A percentile compares a stretch with the other conserved stretches of the same genome.
Conservation (phyloP, 1,284 basidiomycete species). For the Rhodotorula glutinis region DNA sequence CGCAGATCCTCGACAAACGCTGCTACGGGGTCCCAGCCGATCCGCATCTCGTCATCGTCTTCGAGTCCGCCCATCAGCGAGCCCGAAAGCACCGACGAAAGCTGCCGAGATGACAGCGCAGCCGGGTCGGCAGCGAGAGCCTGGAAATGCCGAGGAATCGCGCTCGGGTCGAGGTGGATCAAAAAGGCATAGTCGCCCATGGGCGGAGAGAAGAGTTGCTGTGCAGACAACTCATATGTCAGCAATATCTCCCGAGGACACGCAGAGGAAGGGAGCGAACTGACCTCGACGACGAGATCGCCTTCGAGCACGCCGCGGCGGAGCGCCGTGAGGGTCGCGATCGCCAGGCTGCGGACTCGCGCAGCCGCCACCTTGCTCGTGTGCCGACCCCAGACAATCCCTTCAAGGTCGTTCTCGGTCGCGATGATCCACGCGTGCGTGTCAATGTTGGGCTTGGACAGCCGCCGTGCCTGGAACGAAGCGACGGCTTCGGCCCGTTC, state of each 20-base stretch:
- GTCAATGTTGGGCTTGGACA: conserved; percentile 50
- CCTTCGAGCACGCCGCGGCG: conserved; percentile 48
- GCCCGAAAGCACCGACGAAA: conserved; percentile 44
- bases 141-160: conserved; percentile 67
- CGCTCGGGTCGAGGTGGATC: conserved; percentile 65
- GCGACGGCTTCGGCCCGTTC: conserved; percentile 61
- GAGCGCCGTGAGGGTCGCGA: conserved; percentile 59
- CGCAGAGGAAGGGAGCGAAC: conserved; percentile 16
- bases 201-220: conserved; percentile 81
- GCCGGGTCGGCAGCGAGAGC: conserved; percentile 48
- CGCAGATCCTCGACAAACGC: conserved; percentile 67
- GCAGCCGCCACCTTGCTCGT: conserved; percentile 68
- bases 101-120: conserved; percentile 53
- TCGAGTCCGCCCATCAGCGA: conserved; percentile 39
- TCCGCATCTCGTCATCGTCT: conserved; percentile 48
- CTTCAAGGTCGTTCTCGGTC: conserved; percentile 74
- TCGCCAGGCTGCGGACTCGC: conserved; percentile 66
- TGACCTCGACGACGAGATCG: conserved; percentile 57
- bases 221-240: neutral
- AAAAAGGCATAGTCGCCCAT: conserved; percentile 80
- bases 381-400: conserved; percentile 70
- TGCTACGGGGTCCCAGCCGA: conserved; percentile 80
- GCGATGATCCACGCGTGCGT: conserved; percentile 72
- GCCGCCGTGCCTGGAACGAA: conserved; percentile 49
- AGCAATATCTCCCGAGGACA: neutral